Base-by-base conservation (phyloP, 2,329 filamentous ascomycete genomes). In the Daldinia eschscholtzii region DNA sequence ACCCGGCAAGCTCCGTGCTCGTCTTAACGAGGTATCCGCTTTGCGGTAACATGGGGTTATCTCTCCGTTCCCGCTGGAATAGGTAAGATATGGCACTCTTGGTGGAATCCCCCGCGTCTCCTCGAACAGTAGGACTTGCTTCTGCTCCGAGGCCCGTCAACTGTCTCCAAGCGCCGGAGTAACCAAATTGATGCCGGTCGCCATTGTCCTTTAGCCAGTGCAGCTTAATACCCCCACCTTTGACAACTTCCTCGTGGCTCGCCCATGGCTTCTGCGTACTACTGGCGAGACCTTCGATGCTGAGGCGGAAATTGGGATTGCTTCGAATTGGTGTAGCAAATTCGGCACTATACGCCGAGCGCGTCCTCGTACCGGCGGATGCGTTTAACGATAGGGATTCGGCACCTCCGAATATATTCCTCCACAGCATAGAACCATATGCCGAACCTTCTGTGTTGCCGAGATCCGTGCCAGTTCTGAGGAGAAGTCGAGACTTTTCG, bases 401-500 rank as follows among this genome's bases (percentile, higher is more conserved):
- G 26, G 94, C 96, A 42, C 96, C 96, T 58, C 96, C 96, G 78
- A 99, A 93, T 67, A 99, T 87, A 81, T 99, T 99, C 73, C 96
- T 91, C 84, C 94, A 91, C 58, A 95, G 86, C 50, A 94, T 86
- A 73, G 96, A 95, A 72, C 93, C 91, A 78, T 97, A 98, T 3
- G 94, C 95, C 6, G 94, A 97, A 39, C 95, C 96, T 81, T 99
- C 96, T 23, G 93, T 90, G 77, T 97, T 97, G 70, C 96, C 96
- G 52, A 97, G 87, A 78, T 98, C 95, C 7, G 96, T 98, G 67
- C 96, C 96, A 0, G 94, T 97, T 83, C 97, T 97, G 76, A 98
- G 87, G 66, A 94, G 89, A 76, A 98, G 89, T 42, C 92, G 90
- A 35, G 93, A 91, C 72, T 93, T 90, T 81, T 99, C 95, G 68